Percentiles rank a stretch among this genome's conserved stretches.
These are phyloP conservation scores for Graphilbum fragrans DNA, from an alignment of 2,329 filamentous ascomycete genomes.

Conservation along the genomic window DNA sequence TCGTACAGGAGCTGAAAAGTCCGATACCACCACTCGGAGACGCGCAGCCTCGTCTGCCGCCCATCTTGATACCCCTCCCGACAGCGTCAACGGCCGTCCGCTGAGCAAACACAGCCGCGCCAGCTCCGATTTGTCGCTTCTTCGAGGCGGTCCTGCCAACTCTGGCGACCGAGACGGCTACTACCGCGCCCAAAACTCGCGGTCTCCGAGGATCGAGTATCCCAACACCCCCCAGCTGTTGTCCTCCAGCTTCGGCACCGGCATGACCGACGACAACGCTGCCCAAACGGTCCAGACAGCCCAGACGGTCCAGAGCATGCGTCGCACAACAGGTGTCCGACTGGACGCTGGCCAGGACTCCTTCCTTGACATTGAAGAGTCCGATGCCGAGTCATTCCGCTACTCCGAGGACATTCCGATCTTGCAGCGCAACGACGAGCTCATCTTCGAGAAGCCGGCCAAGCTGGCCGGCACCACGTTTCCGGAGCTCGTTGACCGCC, in stretches of 20 bases:
- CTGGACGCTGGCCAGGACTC: slow-evolving; percentile 38
- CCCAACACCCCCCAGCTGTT: slow-evolving; percentile 18
- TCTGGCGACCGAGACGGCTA: slow-evolving; percentile 22
- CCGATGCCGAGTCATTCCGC: slow-evolving; percentile 52
- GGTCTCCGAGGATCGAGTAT: slow-evolving; percentile 36
- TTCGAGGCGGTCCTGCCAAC: slow-evolving; percentile 40
- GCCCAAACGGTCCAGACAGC: too few relatives aligned
- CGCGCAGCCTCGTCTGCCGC: slow-evolving; percentile 52
- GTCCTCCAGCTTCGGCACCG: slow-evolving; percentile 18
- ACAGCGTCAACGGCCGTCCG: slow-evolving; percentile 36
- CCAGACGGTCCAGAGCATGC: slow-evolving; percentile 33
- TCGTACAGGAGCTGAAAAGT: slow-evolving; percentile 25
- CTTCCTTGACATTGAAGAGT: slow-evolving; percentile 59
- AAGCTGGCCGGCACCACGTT: slow-evolving; percentile 43
- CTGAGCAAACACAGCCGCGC: slow-evolving; percentile 55
- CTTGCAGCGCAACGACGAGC: slow-evolving; percentile 54
- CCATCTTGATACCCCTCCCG: slow-evolving; percentile 44
- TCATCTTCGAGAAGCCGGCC: slow-evolving; percentile 37
- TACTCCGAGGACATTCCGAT: slow-evolving; percentile 58
- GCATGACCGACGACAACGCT: slow-evolving; percentile 32
- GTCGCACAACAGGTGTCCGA: slow-evolving; percentile 39
- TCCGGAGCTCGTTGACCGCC: slow-evolving; percentile 73
- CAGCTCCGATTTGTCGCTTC: slow-evolving; percentile 56
- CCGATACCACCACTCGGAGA: slow-evolving; percentile 33
- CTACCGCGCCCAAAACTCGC: slow-evolving; percentile 26